These are phyloP conservation scores for Mucor velutinosus DNA, from an alignment of 371 early-diverging fungal genomes.

Conservation along the genomic window DNA sequence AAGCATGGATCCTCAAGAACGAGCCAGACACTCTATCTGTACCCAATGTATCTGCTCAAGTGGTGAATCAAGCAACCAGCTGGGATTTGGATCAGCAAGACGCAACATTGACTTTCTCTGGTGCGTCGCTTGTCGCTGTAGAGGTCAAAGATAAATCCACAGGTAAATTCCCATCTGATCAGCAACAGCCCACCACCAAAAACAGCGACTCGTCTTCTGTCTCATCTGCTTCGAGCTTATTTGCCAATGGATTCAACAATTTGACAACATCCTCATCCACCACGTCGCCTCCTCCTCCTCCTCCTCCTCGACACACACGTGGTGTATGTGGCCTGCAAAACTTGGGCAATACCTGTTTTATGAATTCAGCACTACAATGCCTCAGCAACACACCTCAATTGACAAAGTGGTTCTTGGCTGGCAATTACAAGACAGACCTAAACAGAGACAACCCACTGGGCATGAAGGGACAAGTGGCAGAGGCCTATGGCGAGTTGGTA, in stretches of 20 bases:
- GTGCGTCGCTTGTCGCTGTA: conserved; percentile 9
- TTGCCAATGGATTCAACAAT: conserved; percentile 27
- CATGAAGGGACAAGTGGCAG: conserved; percentile 63
- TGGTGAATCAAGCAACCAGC: background rate
- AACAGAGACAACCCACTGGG: conserved; percentile 62
- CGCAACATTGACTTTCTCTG: background rate
- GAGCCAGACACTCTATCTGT: background rate
- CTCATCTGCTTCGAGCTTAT: conserved; percentile 24
- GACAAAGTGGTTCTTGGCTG: conserved; percentile 62
- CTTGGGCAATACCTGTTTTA: conserved; percentile 90
- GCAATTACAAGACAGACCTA: conserved; percentile 46
- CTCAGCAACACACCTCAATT: conserved; percentile 69
- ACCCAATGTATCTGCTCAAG: conserved; percentile 7
- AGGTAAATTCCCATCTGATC: conserved; percentile 15
- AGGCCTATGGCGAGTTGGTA: conserved; percentile 65
- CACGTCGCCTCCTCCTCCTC: background rate
- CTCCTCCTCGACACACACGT: background rate
- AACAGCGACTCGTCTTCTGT: conserved; percentile 22
- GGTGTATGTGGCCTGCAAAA: conserved; percentile 75
- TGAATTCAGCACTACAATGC: conserved; percentile 86
- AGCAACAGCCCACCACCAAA: background rate
- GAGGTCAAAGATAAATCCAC: conserved; percentile 6
- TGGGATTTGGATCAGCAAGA: conserved; percentile 1
- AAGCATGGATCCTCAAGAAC: conserved; percentile 18
- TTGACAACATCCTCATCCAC: conserved; percentile 17